phyloP scores from a whole-genome alignment of 2,329 filamentous ascomycete genomes.

The Fusarium sp. region DNA sequence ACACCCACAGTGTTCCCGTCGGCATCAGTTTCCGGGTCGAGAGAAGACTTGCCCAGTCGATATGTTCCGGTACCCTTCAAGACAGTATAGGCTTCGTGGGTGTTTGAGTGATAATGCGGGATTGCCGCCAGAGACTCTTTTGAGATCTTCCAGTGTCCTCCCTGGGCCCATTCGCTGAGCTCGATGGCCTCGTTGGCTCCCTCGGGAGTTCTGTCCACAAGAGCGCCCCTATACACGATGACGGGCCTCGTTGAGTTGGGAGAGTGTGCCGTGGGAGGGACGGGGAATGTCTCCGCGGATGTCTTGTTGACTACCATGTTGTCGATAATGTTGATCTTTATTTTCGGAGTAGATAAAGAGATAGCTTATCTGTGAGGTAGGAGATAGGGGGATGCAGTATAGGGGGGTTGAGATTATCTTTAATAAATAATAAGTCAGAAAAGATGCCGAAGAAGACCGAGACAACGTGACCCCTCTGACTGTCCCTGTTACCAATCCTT shows the following conservation, averaged over 20 bases:
- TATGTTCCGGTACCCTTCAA: slow-evolving; percentile 1
- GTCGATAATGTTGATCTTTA: not conserved
- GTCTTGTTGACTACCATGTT: not conserved
- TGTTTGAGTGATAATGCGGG: slow-evolving; percentile 1
- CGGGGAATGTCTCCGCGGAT: not conserved
- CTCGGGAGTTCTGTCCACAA: not conserved
- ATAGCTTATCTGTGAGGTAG: too few relatives aligned
- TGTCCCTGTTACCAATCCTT: too few relatives aligned
- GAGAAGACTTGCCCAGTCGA: not conserved
- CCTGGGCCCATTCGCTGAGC: not conserved
- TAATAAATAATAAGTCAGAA: too few relatives aligned
- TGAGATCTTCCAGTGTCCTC: slow-evolving; percentile 5
- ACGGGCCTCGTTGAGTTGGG: not conserved
- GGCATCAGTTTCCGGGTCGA: slow-evolving; percentile 1
- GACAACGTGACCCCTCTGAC: too few relatives aligned
- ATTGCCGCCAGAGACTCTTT: not conserved
- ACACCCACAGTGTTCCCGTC: not conserved
- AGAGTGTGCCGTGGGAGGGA: not conserved
- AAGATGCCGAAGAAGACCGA: too few relatives aligned
- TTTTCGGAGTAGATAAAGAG: too few relatives aligned
- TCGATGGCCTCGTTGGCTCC: not conserved
- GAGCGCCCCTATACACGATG: slow-evolving; percentile 1
- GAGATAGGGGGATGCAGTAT: too few relatives aligned
- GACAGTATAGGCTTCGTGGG: slow-evolving; percentile 5
- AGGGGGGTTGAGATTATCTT: too few relatives aligned